phyloP scores from a whole-genome alignment of 129 eudicot species.

The Smallanthus sonchifolius region DNA sequence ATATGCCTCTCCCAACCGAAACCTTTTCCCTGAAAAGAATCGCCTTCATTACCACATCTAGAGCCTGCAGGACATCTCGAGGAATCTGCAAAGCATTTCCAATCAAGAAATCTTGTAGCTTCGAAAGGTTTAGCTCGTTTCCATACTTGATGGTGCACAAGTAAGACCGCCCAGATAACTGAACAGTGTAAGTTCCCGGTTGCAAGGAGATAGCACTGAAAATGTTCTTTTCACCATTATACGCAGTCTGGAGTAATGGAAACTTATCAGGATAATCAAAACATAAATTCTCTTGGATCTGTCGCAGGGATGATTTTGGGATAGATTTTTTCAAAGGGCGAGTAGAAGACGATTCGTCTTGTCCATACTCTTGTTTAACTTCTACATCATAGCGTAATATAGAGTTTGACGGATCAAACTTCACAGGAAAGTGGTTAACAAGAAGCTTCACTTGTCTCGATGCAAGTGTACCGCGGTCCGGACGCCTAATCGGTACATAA shows the following conservation, averaged over 20 bases:
- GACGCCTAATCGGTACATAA: slow-evolving; percentile 49
- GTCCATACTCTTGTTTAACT: slow-evolving; percentile 33
- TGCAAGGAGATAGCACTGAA: slow-evolving; percentile 48
- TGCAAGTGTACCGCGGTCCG: slow-evolving; percentile 41
- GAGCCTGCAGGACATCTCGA: slow-evolving; percentile 61
- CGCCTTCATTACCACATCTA: slow-evolving; percentile 67
- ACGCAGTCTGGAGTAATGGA: slow-evolving; percentile 46
- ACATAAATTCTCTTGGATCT: slow-evolving; percentile 41
- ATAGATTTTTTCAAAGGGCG: slow-evolving; percentile 29
- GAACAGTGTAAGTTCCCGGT: slow-evolving; percentile 44
- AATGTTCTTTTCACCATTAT: slow-evolving; percentile 66
- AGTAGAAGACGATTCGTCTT: slow-evolving; percentile 24
- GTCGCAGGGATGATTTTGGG: slow-evolving; percentile 26
- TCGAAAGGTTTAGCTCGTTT: slow-evolving; percentile 41
- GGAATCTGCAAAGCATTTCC: too few relatives aligned
- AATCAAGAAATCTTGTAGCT: too few relatives aligned
- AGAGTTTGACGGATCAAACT: slow-evolving; percentile 31
- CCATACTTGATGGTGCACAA: slow-evolving; percentile 42
- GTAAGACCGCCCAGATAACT: slow-evolving; percentile 33
- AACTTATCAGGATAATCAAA: slow-evolving; percentile 30
- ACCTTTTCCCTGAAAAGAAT: slow-evolving; percentile 42
- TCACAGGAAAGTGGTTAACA: slow-evolving; percentile 58
- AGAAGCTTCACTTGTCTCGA: slow-evolving; percentile 31
- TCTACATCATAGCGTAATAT: slow-evolving; percentile 50
- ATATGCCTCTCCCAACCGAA: slow-evolving; percentile 44